Evolutionary conservation across 2,329 filamentous ascomycete species (phyloP).

Genomic region (Apiospora arundinis): DNA sequence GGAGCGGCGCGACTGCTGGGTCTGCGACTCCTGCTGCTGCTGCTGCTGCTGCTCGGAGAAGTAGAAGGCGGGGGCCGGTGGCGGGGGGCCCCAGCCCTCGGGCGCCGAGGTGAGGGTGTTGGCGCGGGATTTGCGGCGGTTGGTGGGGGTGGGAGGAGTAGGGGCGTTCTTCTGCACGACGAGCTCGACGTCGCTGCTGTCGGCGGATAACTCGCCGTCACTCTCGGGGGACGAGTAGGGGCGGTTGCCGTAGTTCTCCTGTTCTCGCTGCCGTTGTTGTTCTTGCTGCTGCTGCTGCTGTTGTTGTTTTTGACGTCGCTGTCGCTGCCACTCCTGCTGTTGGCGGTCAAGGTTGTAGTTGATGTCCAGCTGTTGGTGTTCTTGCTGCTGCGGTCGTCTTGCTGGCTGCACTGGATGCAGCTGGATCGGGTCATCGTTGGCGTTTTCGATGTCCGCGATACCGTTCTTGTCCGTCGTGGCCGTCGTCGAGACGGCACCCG

Average conservation of each 20-base stretch:
- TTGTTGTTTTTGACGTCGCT: neutral
- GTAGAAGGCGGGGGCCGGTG: neutral
- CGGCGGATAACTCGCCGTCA: no score
- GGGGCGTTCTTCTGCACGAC: neutral
- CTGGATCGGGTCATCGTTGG: neutral
- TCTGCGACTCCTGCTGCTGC: neutral
- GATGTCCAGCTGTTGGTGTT: neutral
- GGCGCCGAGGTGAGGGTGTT: neutral
- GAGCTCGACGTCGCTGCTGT: conserved; percentile 9
- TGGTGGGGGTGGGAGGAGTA: neutral
- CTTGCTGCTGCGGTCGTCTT: neutral
- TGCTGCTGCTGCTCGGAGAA: conserved; percentile 1
- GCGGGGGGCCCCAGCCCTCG: neutral
- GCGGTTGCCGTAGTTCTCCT: neutral
- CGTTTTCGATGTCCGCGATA: neutral
- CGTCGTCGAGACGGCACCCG: neutral
- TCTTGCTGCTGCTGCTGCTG: neutral
- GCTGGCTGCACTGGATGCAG: neutral
- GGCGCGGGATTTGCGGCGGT: neutral
- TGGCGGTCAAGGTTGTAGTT: neutral
- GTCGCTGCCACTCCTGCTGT: neutral
- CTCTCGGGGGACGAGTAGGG: neutral
- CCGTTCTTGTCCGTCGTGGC: neutral
- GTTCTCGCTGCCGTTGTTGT: neutral
- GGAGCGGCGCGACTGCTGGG: neutral